Conservation (phyloP, 139 green algal species). For the Picochlorum sp. region DNA sequence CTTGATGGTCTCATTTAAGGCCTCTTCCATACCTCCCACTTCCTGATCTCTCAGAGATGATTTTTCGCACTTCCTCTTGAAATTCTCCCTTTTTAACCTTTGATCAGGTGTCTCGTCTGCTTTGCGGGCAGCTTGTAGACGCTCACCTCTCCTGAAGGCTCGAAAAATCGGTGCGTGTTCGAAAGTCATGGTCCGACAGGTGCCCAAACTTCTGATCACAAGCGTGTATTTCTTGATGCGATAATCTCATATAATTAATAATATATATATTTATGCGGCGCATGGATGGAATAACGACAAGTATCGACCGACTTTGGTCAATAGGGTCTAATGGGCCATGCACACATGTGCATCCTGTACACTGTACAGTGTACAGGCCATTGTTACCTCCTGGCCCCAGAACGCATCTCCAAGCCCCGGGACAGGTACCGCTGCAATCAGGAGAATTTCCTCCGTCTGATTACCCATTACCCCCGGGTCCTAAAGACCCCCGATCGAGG, state of each 20-base stretch:
- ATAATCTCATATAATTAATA: constrained; percentile 2
- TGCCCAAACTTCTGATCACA: neutral
- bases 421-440: too few species aligned
- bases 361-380: too few species aligned
- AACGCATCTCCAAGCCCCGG: neutral
- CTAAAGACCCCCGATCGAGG: too few species aligned
- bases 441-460: too few species aligned
- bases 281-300: neutral
- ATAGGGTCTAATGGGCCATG: neutral
- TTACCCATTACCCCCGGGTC: too few species aligned
- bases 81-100: constrained; percentile 2
- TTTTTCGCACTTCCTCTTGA: neutral
- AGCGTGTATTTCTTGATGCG: neutral
- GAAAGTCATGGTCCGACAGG: constrained; percentile 1
- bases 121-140: constrained; percentile 2
- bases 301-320: neutral
- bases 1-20: too few species aligned
- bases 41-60: neutral
- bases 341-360: neutral
- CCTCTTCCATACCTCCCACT: too few species aligned
- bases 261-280: constrained; percentile 1
- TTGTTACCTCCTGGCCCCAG: neutral
- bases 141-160: neutral
- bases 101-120: neutral
- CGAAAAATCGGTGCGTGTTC: constrained; percentile 2